phyloP scores from a whole-genome alignment of 768 basidiomycete genomes.

The Lentinula lateritia region DNA sequence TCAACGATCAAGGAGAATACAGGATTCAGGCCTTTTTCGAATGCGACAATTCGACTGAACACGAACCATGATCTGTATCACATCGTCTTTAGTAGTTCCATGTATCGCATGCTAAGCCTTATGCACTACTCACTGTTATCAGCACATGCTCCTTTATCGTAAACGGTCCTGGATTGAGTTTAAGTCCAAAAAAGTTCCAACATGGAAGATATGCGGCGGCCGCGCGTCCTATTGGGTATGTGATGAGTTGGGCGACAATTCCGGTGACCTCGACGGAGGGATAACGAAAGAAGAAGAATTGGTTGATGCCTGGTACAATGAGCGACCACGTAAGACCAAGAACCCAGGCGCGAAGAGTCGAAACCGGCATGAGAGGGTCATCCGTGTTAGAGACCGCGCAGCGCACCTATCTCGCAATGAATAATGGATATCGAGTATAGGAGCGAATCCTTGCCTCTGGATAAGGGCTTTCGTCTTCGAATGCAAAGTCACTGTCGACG shows the following conservation, averaged over 20 bases:
- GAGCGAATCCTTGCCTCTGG: slow-evolving; percentile 38
- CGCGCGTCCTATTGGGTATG: slow-evolving; percentile 61
- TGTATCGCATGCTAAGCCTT: background rate
- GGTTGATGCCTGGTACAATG: slow-evolving; percentile 68
- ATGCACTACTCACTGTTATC: slow-evolving; percentile 1
- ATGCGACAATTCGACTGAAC: background rate
- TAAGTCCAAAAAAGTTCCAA: slow-evolving; percentile 48
- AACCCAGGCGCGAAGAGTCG: slow-evolving; percentile 55
- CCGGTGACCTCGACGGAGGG: slow-evolving; percentile 58
- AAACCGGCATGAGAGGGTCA: slow-evolving; percentile 57
- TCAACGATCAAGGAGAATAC: background rate
- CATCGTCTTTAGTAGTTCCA: background rate
- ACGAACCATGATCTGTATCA: slow-evolving; percentile 10
- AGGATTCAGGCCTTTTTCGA: background rate
- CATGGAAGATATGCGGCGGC: slow-evolving; percentile 61
- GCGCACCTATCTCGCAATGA: slow-evolving; percentile 34
- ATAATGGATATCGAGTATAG: background rate
- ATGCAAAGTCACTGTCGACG: background rate
- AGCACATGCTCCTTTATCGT: slow-evolving; percentile 61
- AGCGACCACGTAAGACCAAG: slow-evolving; percentile 53
- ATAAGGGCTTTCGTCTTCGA: slow-evolving; percentile 74
- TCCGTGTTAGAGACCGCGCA: slow-evolving; percentile 73
- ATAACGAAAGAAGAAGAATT: slow-evolving; percentile 73
- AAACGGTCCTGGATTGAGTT: slow-evolving; percentile 71
- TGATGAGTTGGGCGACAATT: slow-evolving; percentile 67